Percentiles rank a stretch among this genome's conserved stretches.
Conservation (phyloP, 805 yeast genomes). For the Wickerhamiella cacticola region DNA sequence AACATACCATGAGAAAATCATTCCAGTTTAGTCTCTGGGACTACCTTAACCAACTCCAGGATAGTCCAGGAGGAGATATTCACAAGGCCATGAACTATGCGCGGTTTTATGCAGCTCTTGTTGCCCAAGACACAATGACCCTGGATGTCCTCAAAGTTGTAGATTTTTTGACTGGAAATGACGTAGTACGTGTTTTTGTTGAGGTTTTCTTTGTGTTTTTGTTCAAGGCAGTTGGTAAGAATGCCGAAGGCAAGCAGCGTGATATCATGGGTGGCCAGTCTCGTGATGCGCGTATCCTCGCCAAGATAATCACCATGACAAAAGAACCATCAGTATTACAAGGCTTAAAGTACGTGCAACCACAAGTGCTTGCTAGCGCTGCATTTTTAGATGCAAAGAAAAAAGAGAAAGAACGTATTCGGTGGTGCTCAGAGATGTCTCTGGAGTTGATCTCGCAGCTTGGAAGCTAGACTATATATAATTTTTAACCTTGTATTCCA, state of each 20-base stretch:
- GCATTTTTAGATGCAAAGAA: conserved; percentile 35
- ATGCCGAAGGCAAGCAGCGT: conserved; percentile 24
- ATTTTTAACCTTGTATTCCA: not conserved
- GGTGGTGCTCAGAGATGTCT: conserved; percentile 42
- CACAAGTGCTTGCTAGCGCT: conserved; percentile 33
- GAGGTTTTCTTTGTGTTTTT: conserved; percentile 63
- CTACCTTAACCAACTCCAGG: conserved; percentile 57
- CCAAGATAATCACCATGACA: conserved; percentile 43
- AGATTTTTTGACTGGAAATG: conserved; percentile 54
- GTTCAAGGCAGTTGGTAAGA: conserved; percentile 43
- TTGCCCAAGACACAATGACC: conserved; percentile 62
- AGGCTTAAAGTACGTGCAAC: conserved; percentile 55
- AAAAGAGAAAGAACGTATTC: conserved; percentile 45
- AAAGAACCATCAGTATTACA: conserved; percentile 47
- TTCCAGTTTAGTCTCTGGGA: conserved; percentile 91
- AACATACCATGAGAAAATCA: conserved; percentile 61
- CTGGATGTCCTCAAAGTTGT: conserved; percentile 61
- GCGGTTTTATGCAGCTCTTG: conserved; percentile 62
- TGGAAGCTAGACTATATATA: not conserved
- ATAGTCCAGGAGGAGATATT: conserved; percentile 28
- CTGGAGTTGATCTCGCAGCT: not conserved
- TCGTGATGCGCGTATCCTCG: conserved; percentile 39
- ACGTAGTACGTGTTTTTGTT: conserved; percentile 53
- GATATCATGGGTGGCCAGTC: conserved; percentile 23
- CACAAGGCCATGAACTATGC: conserved; percentile 61